phyloP scores from a whole-genome alignment of 2,329 filamentous ascomycete genomes.

The Cordyceps javanica region DNA sequence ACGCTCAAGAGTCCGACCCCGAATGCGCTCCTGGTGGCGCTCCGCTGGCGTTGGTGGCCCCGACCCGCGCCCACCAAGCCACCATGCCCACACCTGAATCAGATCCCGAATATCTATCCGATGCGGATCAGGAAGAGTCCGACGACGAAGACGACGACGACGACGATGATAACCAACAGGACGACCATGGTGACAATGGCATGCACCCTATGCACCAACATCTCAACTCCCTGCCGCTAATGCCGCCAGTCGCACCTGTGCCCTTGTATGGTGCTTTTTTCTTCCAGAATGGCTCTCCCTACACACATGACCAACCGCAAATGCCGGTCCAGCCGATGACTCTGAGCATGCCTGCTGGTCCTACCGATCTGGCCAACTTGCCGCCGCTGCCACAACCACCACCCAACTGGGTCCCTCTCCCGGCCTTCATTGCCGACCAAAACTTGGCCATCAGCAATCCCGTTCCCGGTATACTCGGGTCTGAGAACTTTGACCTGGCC shows the following conservation, averaged over 20 bases:
- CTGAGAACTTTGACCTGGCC: constrained; percentile 42
- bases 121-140: constrained; percentile 3
- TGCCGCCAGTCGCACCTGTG: background rate
- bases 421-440: constrained; percentile 13
- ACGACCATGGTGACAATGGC: constrained; percentile 10
- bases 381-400: constrained; percentile 11
- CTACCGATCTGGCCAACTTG: constrained; percentile 12
- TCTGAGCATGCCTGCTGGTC: background rate
- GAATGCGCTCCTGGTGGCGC: constrained; percentile 12
- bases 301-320: background rate
- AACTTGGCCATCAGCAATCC: constrained; percentile 23
- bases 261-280: background rate
- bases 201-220: background rate
- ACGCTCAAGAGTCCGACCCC: constrained; percentile 7
- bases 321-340: background rate
- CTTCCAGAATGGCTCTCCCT: background rate
- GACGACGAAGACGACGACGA: background rate
- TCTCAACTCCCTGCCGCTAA: background rate
- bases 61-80: background rate
- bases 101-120: background rate
- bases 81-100: background rate
- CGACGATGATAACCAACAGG: no score
- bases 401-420: constrained; percentile 25
- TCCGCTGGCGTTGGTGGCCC: background rate
- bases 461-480: constrained; percentile 35